Percentiles rank a stretch among this genome's conserved stretches.
Evolutionary conservation across 805 yeast genomes (phyloP).

Genomic region (Ogataea paraovalis): DNA sequence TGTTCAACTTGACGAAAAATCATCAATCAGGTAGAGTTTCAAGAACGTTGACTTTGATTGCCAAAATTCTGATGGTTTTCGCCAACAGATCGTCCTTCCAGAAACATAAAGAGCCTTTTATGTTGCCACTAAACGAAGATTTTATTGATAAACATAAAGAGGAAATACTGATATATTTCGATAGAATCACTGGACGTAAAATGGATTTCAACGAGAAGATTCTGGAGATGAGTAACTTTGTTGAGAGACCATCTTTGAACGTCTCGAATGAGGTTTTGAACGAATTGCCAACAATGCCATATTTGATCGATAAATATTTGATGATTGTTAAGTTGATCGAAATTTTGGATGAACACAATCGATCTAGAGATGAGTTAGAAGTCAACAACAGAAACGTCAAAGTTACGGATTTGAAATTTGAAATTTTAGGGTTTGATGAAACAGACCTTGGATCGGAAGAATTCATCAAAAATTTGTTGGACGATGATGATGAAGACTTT

Average conservation of each 20-base stretch:
- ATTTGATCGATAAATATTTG: conserved; percentile 60
- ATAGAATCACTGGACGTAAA: conserved; percentile 64
- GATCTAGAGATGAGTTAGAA: conserved; percentile 16
- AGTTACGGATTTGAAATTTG: conserved; percentile 29
- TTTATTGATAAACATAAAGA: conserved; percentile 56
- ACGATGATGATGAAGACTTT: conserved; percentile 25
- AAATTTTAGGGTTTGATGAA: conserved; percentile 44
- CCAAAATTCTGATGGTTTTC: conserved; percentile 74
- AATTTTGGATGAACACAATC: conserved; percentile 33
- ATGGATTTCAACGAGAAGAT: conserved; percentile 56
- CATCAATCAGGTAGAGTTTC: conserved; percentile 72
- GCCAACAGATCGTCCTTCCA: conserved; percentile 70
- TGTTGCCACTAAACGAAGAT: conserved; percentile 58
- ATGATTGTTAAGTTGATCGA: conserved; percentile 56
- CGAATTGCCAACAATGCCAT: conserved; percentile 68
- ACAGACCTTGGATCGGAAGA: conserved; percentile 60
- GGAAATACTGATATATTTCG: conserved; percentile 67
- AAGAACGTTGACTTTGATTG: conserved; percentile 74
- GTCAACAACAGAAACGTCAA: conserved; percentile 17
- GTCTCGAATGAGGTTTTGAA: conserved; percentile 47
- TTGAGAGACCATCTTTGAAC: conserved; percentile 55
- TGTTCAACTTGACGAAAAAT: conserved; percentile 65
- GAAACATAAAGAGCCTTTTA: conserved; percentile 82
- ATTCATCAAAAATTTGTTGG: conserved; percentile 44
- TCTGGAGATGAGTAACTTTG: conserved; percentile 52